Evolutionary conservation across 805 yeast genomes (phyloP).

Genomic region (Starmerella etchellsii): DNA sequence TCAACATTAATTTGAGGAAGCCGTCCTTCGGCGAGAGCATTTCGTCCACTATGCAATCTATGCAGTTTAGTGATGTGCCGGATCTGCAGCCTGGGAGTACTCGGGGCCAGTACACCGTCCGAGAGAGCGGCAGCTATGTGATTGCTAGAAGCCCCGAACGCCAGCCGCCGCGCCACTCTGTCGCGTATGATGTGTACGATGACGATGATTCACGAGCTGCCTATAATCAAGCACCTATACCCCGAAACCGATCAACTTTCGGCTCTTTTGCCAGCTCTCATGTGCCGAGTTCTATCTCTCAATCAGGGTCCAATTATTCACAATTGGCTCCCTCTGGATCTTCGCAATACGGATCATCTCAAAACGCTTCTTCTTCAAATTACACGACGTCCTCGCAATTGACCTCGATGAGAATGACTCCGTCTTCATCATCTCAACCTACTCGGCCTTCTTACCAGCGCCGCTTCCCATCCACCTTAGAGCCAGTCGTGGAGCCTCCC

Average conservation of each 20-base stretch:
- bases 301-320: neutral
- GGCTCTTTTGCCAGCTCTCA: neutral
- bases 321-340: neutral
- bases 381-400: neutral
- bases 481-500: neutral
- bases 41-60: conserved; percentile 12
- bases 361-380: neutral
- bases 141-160: conserved; percentile 16
- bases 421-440: no score
- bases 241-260: conserved; percentile 2
- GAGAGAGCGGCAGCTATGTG: conserved; percentile 16
- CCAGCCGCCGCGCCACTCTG: conserved; percentile 1
- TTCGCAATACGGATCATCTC: neutral
- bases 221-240: conserved; percentile 1
- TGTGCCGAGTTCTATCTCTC: neutral
- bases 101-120: conserved; percentile 7
- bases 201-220: conserved; percentile 1
- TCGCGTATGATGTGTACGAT: conserved; percentile 11
- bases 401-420: no score
- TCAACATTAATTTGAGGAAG: conserved; percentile 2
- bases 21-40: conserved; percentile 17
- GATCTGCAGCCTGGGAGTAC: neutral
- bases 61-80: conserved; percentile 1
- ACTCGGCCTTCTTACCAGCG: no score
- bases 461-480: neutral